Evolutionary conservation across 75 land plant genomes (phyloP).

Genomic region (Selaginella tamariscina): DNA sequence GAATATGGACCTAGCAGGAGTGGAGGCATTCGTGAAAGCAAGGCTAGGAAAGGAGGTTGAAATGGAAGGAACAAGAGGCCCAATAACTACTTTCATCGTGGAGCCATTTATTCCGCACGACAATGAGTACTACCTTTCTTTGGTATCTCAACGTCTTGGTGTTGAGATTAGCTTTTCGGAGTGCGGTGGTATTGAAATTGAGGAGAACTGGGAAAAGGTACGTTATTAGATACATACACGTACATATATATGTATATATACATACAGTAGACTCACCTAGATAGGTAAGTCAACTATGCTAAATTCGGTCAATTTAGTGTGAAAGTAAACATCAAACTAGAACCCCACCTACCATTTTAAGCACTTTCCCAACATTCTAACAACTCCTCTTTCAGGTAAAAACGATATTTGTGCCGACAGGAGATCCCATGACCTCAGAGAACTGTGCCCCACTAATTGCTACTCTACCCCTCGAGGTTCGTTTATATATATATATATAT

Average conservation of each 20-base stretch:
- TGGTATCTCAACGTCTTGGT: slow-evolving; percentile 65
- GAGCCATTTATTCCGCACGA: slow-evolving; percentile 80
- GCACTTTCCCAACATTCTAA: no score
- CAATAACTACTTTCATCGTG: slow-evolving; percentile 73
- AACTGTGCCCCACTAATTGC: slow-evolving; percentile 79
- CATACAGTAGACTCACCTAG: no score
- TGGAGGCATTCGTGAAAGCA: slow-evolving; percentile 52
- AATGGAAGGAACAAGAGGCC: slow-evolving; percentile 74
- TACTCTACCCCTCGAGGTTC: slow-evolving; percentile 90
- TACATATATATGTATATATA: neutral
- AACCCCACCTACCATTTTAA: no score
- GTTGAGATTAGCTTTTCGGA: slow-evolving; percentile 67
- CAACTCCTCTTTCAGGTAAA: slow-evolving; percentile 45
- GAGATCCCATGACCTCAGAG: slow-evolving; percentile 45
- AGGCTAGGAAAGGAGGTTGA: slow-evolving; percentile 70
- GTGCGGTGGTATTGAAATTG: slow-evolving; percentile 82
- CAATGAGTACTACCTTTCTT: slow-evolving; percentile 56
- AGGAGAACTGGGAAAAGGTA: slow-evolving; percentile 93
- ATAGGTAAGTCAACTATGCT: no score
- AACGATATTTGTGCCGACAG: slow-evolving; percentile 69
- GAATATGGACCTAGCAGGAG: slow-evolving; percentile 61
- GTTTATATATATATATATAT: neutral
- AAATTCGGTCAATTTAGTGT: no score
- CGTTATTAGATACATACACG: neutral
- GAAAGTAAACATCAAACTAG: no score